Evolutionary conservation across 768 basidiomycete genomes (phyloP).

Genomic region (Lactarius pseudohatsudake): DNA sequence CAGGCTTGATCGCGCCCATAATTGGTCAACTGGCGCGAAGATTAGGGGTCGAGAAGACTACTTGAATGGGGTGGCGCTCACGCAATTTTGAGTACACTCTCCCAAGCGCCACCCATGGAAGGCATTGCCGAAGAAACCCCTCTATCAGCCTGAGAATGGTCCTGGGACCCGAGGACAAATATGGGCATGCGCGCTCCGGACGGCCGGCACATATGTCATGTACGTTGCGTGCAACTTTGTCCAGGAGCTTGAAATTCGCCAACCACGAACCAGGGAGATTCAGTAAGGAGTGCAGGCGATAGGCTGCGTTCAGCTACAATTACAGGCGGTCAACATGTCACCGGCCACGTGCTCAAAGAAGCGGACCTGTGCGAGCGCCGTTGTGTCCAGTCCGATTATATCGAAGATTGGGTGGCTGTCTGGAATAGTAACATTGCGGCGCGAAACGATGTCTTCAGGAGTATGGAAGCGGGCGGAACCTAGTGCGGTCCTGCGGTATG

Average conservation of each 20-base stretch:
- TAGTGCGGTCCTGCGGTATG: conserved; percentile 23
- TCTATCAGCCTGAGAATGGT: conserved; percentile 1
- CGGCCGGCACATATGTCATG: conserved; percentile 4
- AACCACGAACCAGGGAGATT: conserved; percentile 27
- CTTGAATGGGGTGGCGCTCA: neutral
- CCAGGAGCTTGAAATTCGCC: conserved; percentile 27
- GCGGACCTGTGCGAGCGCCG: conserved; percentile 18
- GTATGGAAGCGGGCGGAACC: conserved; percentile 26
- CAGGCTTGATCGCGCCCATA: conserved; percentile 21
- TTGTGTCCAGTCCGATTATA: conserved; percentile 15
- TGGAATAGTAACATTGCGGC: neutral
- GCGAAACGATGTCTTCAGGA: conserved; percentile 3
- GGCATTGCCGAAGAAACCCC: conserved; percentile 6
- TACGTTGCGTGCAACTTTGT: conserved; percentile 14
- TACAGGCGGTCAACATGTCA: conserved; percentile 4
- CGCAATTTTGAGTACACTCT: conserved; percentile 12
- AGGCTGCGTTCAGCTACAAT: conserved; percentile 24
- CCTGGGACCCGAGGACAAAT: conserved; percentile 7
- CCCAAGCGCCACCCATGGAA: conserved; percentile 9
- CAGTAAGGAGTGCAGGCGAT: conserved; percentile 25
- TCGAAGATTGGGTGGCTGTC: conserved; percentile 20
- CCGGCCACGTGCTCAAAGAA: neutral
- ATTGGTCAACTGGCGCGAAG: conserved; percentile 22
- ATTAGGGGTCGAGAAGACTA: conserved; percentile 5
- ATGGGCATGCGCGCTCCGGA: conserved; percentile 11